These are phyloP conservation scores for Nannizziopsis arthrosporioides DNA, from an alignment of 2,329 filamentous ascomycete species.

Conservation along the genomic window DNA sequence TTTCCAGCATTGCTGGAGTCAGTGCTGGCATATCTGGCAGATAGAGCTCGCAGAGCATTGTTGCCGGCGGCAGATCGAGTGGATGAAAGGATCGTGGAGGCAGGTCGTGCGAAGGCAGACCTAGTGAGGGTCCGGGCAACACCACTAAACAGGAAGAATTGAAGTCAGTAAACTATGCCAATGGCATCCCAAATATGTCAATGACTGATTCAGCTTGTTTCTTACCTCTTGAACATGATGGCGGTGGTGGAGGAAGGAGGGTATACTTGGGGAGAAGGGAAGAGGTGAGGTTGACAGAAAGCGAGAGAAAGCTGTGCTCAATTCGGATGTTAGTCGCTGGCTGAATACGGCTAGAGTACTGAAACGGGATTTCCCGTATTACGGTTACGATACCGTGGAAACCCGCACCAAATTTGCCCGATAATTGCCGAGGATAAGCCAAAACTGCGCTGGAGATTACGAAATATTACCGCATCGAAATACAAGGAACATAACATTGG, in stretches of 20 bases:
- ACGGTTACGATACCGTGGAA: not conserved
- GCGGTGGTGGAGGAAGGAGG: constrained; percentile 37
- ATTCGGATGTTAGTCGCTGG: constrained; percentile 14
- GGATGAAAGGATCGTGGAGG: constrained; percentile 41
- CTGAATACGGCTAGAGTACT: constrained; percentile 11
- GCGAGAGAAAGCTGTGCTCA: constrained; percentile 21
- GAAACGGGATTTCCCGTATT: constrained; percentile 9
- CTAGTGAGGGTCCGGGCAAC: constrained; percentile 54
- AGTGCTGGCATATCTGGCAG: constrained; percentile 52
- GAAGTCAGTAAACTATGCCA: constrained; percentile 13
- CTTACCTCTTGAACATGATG: constrained; percentile 52
- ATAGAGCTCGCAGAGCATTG: constrained; percentile 47
- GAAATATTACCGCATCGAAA: not conserved
- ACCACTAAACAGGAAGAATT: constrained; percentile 40
- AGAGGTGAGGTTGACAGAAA: constrained; percentile 22
- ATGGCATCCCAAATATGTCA: not conserved
- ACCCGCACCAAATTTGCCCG: not conserved
- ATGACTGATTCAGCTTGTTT: constrained; percentile 17
- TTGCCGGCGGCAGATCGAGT: constrained; percentile 45
- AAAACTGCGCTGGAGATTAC: not conserved
- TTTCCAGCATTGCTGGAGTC: constrained; percentile 49
- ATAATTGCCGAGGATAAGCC: not conserved
- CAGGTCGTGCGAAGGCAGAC: constrained; percentile 47
- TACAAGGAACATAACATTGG: not conserved
- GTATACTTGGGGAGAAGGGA: constrained; percentile 26